These are phyloP conservation scores for Teratosphaeriaceae sp. DNA, from an alignment of 2,329 filamentous ascomycete species.

Conservation along the genomic window DNA sequence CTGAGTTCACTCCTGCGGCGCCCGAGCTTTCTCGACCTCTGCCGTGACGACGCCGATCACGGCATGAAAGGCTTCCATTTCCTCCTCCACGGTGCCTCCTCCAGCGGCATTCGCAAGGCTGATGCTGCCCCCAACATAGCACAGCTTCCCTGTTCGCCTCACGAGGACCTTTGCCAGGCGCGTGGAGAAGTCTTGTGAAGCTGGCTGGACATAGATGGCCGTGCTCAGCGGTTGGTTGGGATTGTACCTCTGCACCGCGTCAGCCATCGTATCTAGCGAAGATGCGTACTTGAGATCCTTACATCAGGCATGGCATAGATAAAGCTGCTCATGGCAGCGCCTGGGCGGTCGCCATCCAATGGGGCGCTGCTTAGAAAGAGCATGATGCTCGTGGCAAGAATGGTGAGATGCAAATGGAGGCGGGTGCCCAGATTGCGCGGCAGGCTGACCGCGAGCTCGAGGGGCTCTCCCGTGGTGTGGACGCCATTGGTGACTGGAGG, in stretches of 20 bases:
- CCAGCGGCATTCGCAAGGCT: conserved; percentile 66
- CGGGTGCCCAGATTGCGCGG: conserved; percentile 51
- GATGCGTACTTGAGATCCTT: conserved; percentile 19
- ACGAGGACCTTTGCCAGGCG: conserved; percentile 78
- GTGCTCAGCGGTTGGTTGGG: conserved; percentile 64
- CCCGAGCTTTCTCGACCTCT: conserved; percentile 34
- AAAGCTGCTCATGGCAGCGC: conserved; percentile 69
- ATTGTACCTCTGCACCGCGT: conserved; percentile 29
- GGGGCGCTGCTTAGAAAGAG: conserved; percentile 53
- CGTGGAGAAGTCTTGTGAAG: conserved; percentile 78
- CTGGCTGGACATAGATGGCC: conserved; percentile 66
- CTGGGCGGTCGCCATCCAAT: conserved; percentile 35
- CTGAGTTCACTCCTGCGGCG: background rate
- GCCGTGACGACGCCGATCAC: conserved; percentile 64
- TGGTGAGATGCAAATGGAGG: conserved; percentile 53
- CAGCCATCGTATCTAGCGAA: background rate
- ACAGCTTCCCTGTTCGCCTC: conserved; percentile 62
- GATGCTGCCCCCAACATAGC: conserved; percentile 88
- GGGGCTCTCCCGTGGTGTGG: conserved; percentile 31
- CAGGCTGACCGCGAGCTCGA: conserved; percentile 52
- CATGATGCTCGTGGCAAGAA: conserved; percentile 46
- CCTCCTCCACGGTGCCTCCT: conserved; percentile 81
- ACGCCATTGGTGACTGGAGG: conserved; percentile 22
- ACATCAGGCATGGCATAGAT: conserved; percentile 93
- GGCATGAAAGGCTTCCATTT: conserved; percentile 78